Evolutionary conservation across 2,329 filamentous ascomycete species (phyloP), one percentile per base, ranked within the genome.

Genomic region (Rutstroemia sydowiana): DNA sequence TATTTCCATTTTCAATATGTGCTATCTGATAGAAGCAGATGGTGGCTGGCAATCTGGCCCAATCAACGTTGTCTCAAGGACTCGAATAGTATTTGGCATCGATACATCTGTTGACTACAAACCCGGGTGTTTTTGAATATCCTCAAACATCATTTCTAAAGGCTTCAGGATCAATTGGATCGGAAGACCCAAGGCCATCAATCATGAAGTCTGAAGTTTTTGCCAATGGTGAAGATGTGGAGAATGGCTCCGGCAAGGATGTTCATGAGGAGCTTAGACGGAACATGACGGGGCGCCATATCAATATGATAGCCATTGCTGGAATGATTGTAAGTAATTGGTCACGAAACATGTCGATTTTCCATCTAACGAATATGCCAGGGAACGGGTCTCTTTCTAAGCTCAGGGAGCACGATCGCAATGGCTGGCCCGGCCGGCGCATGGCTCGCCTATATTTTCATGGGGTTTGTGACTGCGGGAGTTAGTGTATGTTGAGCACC

Each of bases 331-430:
- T 49, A 18, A 51, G 88, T 59, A 81, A 86, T 62, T 82, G 82
- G 51, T 79, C 75, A 32, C 36, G 3, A 20, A 6, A 16, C 30
- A 10, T 7, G 39, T 3, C 20, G n/a, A n/a, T n/a, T n/a, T n/a
- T n/a, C n/a, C n/a, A n/a, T n/a, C n/a, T n/a, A n/a, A n/a, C n/a
- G n/a, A n/a, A n/a, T n/a, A n/a, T n/a, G n/a, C n/a, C n/a, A 55
- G 59, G 75, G 75, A 44, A 77, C 75, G 16, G 76, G 76, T 61
- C 68, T 79, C 2, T 79, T 78, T 62, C 70, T 79, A 45, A 74
- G 74, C 31, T 72, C 71, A 20, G 75, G 75, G 20, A 61, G 65
- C 39, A 71, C 73, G 2, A 68, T 77, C 45, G 68, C 70, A 3
- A 71, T 64, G 4, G 73, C 71, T 58, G 76, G 76, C 16, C 76